Base-by-base conservation (phyloP, 495 filamentous ascomycete genomes). In the Barbatosphaeria neglecta region DNA sequence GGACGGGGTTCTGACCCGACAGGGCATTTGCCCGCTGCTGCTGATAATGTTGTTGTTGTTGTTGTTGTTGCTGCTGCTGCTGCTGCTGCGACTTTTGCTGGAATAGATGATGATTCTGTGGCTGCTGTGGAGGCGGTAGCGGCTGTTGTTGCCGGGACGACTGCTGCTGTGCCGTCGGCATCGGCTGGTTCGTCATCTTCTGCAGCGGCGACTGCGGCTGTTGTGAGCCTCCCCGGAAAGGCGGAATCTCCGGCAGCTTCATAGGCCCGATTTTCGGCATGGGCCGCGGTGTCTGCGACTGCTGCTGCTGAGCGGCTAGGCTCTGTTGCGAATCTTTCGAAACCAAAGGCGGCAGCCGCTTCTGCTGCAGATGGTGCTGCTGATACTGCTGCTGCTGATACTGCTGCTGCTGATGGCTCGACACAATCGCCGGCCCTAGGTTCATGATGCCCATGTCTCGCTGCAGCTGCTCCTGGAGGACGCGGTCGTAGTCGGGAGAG, bases 401-500 rank as follows among this genome's bases (percentile, higher is more conserved):
- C 22, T 47, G 45, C 25, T 53, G 57, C 11, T 41, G 35, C 22
- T 55, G 53, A n/a, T 42, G 35, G 41, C 23, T 56, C 46, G 46
- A 49, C n/a, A 55, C 50, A 8, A 61, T 57, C 22, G 55, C 53
- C 4, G 56, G 31, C 0, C 56, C 61, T 13, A 65, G 47, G 35
- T 57, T 64, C 50, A 84, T 64, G 39, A 67, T 72, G 13, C 67
- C 65, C 67, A 85, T 69, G 39, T 82, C 79, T 48, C 72, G 66
- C 23, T 74, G 76, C 19, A 85, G 56, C 50, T 82, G 74, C 24
- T 78, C 73, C 48, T 77, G 80, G 17, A 78, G 51, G 17, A 74
- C 74, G 46, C 67, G 71, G 49, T 80, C 75, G 53, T 81, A 82
- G 41, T 83, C 76, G 11, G 69, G 65, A 9, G 75, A 77, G 52